These are phyloP conservation scores for Metarhizium humberi DNA, from an alignment of 2,329 filamentous ascomycete species.

Conservation along the genomic window DNA sequence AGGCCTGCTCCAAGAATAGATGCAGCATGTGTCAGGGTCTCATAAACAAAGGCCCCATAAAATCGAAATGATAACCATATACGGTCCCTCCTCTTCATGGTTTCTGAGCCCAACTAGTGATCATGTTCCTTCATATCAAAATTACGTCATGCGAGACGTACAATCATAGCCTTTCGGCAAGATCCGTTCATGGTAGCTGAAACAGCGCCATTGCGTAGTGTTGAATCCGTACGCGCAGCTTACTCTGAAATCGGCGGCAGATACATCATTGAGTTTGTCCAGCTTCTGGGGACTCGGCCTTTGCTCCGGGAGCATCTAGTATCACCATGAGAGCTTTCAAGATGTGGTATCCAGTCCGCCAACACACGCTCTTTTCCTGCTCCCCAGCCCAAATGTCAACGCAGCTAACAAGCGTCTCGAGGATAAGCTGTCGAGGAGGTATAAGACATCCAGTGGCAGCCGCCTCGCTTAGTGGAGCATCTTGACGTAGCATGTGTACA, in stretches of 20 bases:
- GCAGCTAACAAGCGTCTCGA: conserved; percentile 23
- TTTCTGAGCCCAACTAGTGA: not conserved
- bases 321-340: conserved; percentile 11
- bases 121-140: not conserved
- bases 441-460: conserved; percentile 18
- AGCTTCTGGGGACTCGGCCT: not conserved
- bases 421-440: conserved; percentile 24
- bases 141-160: not conserved
- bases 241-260: not conserved
- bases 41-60: too few species aligned
- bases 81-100: not conserved
- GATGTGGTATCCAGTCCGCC: conserved; percentile 23
- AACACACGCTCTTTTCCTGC: conserved; percentile 25
- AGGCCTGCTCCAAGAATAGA: too few species aligned
- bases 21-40: not conserved
- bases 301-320: not conserved
- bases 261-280: not conserved
- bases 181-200: not conserved
- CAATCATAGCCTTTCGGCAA: not conserved
- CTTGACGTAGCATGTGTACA: conserved; percentile 24
- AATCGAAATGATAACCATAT: not conserved
- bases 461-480: conserved; percentile 21
- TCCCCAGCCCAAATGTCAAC: conserved; percentile 26
- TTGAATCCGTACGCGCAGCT: not conserved
- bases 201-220: not conserved